Evolutionary conservation across 768 basidiomycete genomes (phyloP).

Genomic region (Gyrodon lividus): DNA sequence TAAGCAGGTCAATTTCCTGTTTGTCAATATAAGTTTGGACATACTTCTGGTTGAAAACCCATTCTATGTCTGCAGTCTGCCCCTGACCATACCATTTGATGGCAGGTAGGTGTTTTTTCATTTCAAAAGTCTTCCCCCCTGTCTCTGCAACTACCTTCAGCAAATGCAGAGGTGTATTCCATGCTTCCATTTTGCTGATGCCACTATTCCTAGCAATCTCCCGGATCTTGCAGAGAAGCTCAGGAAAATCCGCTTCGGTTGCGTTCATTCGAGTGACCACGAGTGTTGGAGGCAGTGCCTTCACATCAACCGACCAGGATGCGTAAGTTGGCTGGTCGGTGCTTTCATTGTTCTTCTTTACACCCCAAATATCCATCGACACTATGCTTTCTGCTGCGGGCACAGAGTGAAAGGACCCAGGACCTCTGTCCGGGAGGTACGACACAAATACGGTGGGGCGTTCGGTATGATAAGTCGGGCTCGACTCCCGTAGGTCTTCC

Average conservation of each 20-base stretch:
- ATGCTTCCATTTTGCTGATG: constrained; percentile 43
- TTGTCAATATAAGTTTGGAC: constrained; percentile 6
- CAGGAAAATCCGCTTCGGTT: constrained; percentile 30
- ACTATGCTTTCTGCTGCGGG: constrained; percentile 9
- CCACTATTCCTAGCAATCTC: constrained; percentile 35
- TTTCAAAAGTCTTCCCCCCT: constrained; percentile 32
- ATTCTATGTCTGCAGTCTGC: constrained; percentile 33
- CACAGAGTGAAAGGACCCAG: constrained; percentile 44
- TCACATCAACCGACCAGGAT: constrained; percentile 45
- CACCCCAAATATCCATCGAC: constrained; percentile 20
- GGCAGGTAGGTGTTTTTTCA: constrained; percentile 41
- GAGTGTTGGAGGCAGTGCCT: constrained; percentile 33
- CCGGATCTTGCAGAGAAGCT: constrained; percentile 36
- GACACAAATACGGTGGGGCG: constrained; percentile 27
- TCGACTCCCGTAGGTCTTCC: constrained; percentile 7
- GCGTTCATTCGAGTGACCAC: constrained; percentile 45
- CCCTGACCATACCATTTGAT: constrained; percentile 52
- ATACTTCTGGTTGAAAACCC: constrained; percentile 52
- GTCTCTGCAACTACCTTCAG: constrained; percentile 22
- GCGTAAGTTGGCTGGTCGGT: constrained; percentile 30
- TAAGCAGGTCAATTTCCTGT: background rate
- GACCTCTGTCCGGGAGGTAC: constrained; percentile 46
- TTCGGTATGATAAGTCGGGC: constrained; percentile 7
- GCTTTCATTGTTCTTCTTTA: constrained; percentile 10
- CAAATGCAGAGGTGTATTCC: constrained; percentile 42